Evolutionary conservation across 257 asterid species (phyloP).

Genomic region (Petunia secreta): DNA sequence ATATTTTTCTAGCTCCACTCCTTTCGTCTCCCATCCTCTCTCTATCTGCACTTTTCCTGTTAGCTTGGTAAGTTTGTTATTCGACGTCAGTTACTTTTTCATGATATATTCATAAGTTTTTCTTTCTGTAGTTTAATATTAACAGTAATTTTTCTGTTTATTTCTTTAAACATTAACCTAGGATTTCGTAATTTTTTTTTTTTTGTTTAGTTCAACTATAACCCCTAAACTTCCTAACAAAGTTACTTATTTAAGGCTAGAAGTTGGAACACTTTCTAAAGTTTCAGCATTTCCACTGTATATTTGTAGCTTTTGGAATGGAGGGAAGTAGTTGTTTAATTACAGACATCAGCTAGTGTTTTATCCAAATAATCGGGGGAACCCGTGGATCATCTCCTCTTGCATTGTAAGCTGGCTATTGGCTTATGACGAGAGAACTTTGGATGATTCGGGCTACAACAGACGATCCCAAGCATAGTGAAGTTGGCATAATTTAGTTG

Average conservation of each 20-base stretch:
- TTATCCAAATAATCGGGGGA: not conserved
- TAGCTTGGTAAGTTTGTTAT: too few relatives aligned
- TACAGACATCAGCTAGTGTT: not conserved
- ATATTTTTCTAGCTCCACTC: too few relatives aligned
- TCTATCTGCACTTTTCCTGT: too few relatives aligned
- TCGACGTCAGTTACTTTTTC: too few relatives aligned
- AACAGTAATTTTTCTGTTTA: too few relatives aligned
- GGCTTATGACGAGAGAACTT: not conserved
- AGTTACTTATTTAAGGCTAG: not conserved
- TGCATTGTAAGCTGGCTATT: not conserved
- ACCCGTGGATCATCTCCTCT: not conserved
- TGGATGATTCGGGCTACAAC: not conserved
- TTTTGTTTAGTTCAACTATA: too few relatives aligned
- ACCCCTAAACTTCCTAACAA: not conserved
- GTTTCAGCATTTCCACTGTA: not conserved
- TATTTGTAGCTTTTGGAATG: not conserved
- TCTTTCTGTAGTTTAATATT: too few relatives aligned
- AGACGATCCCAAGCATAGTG: not conserved
- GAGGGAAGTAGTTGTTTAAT: not conserved
- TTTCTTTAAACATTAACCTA: too few relatives aligned
- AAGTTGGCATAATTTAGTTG: not conserved
- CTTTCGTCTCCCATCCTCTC: too few relatives aligned
- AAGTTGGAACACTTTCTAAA: not conserved
- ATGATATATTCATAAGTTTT: too few relatives aligned
- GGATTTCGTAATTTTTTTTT: too few relatives aligned